Base-by-base conservation (phyloP, 768 basidiomycete genomes). In the Goffeauzyma gilvescens region DNA sequence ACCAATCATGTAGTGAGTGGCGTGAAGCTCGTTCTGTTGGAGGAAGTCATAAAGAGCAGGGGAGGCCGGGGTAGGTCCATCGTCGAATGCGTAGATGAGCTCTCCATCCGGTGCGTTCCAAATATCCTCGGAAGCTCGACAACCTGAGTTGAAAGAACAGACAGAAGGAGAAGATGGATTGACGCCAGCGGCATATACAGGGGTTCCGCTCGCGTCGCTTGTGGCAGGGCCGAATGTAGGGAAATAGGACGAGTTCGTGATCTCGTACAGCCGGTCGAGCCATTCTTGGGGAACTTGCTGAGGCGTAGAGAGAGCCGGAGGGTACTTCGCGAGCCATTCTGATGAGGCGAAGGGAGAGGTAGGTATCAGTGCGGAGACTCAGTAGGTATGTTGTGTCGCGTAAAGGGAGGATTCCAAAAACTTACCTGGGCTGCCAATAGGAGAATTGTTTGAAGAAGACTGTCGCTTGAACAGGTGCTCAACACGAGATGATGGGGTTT, bases 1-100 rank as follows among this genome's bases (percentile, higher is more conserved):
- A 14, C 87, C 87, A 50, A 93, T 89, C 69, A 86, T 74, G 62
- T 89, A 90, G 58, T 89, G 84, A 4, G 86, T 89, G 3, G 75
- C 76, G n/a, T 54, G 47, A 26, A 52, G 50, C 46, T 77, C 73
- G 44, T 87, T 71, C n/a, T 66, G 41, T 45, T 68, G 50, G 37
- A 90, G 67, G 60, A 84, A 89, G 6, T 71, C 53, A 54, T 81
- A 72, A 15, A 90, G 71, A 9, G 41, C 36, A 10, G 56, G 48
- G 4, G 66, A 67, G 2, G 64, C 50, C 3, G 41, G 23, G 6
- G 53, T 44, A n/a, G 59, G 57, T 32, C 61, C 61, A 45, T 63
- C 61, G 35, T 63, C 61, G 41, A 63, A 60, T 17, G 53, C 53
- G 1, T 55, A 80, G 39, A 82, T 65, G 40, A 70, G n/a, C n/a